These are phyloP conservation scores for Psidium friedrichsthalianum DNA, from an alignment of 345 rosid species.

Conservation along the genomic window DNA sequence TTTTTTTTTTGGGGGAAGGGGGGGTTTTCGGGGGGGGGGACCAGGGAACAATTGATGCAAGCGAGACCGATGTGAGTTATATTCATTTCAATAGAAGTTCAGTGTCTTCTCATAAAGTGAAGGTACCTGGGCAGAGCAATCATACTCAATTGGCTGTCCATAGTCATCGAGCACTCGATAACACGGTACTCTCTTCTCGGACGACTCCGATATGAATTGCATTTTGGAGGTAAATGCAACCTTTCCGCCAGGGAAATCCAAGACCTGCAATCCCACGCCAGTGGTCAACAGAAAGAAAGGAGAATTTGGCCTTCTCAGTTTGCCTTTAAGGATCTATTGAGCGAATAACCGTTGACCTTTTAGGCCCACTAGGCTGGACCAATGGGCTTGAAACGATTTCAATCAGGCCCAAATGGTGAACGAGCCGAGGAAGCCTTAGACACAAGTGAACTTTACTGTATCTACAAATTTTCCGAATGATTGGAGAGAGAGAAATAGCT, in stretches of 20 bases:
- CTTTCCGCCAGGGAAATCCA: constrained; percentile 73
- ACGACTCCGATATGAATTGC: constrained; percentile 36
- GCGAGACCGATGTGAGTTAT: not conserved
- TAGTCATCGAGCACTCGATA: constrained; percentile 47
- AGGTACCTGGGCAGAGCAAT: constrained; percentile 30
- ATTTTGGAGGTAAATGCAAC: constrained; percentile 37
- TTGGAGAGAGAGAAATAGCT: not conserved
- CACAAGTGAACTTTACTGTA: not conserved
- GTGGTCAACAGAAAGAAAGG: not conserved
- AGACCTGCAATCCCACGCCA: constrained; percentile 11
- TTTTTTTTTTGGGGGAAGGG: too few species aligned
- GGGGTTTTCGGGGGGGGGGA: too few species aligned
- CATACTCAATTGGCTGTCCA: constrained; percentile 17
- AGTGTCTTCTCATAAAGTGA: not conserved
- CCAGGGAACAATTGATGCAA: not conserved
- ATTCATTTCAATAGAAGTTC: not conserved
- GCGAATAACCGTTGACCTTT: not conserved
- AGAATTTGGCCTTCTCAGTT: not conserved
- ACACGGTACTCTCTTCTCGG: constrained; percentile 39
- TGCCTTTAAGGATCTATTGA: not conserved
- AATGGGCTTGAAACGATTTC: not conserved
- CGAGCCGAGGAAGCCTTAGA: not conserved
- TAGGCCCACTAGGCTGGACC: not conserved
- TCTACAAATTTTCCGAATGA: not conserved
- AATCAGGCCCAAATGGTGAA: not conserved